These are phyloP conservation scores for Phytophthora brassicae DNA, from an alignment of 352 stramenopile species.

Conservation along the genomic window DNA sequence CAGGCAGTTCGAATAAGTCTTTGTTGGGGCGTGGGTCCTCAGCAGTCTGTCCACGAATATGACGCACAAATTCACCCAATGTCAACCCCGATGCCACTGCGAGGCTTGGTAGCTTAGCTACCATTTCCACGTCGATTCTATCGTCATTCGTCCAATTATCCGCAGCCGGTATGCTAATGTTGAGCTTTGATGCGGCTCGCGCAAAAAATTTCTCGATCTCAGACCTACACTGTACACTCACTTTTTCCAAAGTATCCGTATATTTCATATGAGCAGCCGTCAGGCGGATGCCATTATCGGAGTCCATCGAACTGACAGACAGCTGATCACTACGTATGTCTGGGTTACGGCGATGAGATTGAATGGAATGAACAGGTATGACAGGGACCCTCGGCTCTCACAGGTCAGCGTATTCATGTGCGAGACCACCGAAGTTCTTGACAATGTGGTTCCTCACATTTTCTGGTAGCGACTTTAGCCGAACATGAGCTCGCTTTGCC, in stretches of 20 bases:
- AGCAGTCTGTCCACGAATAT: not conserved
- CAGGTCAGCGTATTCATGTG: not conserved
- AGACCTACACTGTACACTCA: not conserved
- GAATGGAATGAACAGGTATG: not conserved
- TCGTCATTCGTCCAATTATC: not conserved
- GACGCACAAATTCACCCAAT: not conserved
- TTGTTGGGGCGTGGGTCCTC: constrained; percentile 9
- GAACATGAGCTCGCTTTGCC: not conserved
- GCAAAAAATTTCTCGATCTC: not conserved
- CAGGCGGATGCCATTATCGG: not conserved
- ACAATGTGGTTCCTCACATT: not conserved
- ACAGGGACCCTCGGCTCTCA: not conserved
- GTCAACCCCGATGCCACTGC: not conserved
- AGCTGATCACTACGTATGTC: not conserved
- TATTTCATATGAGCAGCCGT: not conserved
- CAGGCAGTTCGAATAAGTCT: constrained; percentile 5
- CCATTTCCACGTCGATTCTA: not conserved
- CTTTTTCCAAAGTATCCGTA: not conserved
- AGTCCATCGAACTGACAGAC: not conserved
- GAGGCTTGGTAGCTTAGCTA: not conserved
- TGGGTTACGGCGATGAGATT: not conserved
- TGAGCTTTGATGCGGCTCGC: not conserved
- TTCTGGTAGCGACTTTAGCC: not conserved
- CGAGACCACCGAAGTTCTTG: not conserved
- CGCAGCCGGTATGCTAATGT: not conserved